phyloP scores from a whole-genome alignment of 1,139 yeast genomes.

The Groenewaldozyma sp. region DNA sequence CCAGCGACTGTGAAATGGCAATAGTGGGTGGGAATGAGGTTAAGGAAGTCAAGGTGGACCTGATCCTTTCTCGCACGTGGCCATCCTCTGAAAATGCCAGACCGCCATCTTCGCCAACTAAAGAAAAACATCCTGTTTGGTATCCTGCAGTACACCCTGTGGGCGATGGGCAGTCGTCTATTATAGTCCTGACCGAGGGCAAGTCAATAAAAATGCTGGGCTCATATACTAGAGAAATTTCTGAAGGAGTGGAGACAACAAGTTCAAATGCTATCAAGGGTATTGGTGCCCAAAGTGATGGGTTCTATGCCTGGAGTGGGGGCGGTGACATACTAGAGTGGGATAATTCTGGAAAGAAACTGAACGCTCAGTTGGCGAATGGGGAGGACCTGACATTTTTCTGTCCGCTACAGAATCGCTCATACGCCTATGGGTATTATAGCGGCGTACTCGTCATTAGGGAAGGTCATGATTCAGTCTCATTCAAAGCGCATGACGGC shows the following conservation, averaged over 20 bases:
- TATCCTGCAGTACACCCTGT: neutral
- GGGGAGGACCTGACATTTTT: slow-evolving; percentile 4
- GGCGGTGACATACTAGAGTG: slow-evolving; percentile 20
- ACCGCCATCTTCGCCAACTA: neutral
- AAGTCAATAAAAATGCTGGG: neutral
- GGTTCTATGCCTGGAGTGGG: slow-evolving; percentile 23
- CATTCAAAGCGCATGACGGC: slow-evolving; percentile 24
- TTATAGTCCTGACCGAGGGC: neutral
- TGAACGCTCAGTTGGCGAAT: slow-evolving; percentile 4
- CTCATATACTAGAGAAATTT: neutral
- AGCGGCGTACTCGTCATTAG: slow-evolving; percentile 15
- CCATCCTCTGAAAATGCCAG: neutral
- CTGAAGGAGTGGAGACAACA: too few species aligned
- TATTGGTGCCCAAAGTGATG: slow-evolving; percentile 6
- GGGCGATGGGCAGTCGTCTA: neutral
- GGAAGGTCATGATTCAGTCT: neutral
- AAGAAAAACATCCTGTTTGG: neutral
- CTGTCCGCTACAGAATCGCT: neutral
- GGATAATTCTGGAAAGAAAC: slow-evolving; percentile 15
- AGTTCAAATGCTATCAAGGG: slow-evolving; percentile 7
- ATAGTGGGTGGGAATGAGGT: slow-evolving; percentile 3
- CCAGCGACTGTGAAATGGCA: neutral
- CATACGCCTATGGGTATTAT: slow-evolving; percentile 16
- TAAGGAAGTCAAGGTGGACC: neutral
- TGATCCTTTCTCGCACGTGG: neutral